phyloP scores from a whole-genome alignment of 2,329 filamentous ascomycete genomes.

The Ilyonectria sp. region DNA sequence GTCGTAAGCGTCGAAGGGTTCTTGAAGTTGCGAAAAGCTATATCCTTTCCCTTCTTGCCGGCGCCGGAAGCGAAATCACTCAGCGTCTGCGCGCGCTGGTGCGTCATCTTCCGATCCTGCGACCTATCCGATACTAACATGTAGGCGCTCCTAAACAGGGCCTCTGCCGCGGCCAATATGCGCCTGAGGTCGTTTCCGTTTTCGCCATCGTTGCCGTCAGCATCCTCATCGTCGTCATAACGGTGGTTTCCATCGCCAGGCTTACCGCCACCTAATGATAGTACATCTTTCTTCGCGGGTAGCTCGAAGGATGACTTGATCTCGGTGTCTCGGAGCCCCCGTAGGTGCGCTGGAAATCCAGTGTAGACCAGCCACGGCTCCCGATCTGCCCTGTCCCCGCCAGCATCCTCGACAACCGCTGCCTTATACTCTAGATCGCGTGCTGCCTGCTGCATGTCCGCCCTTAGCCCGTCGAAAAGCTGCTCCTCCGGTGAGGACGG shows the following conservation, averaged over 20 bases:
- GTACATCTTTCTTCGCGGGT: neutral
- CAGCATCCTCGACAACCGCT: constrained; percentile 1
- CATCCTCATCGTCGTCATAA: too few species aligned
- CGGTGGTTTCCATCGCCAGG: too few species aligned
- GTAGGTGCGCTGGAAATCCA: constrained; percentile 11
- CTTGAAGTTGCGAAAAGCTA: too few species aligned
- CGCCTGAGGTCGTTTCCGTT: neutral
- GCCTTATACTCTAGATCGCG: constrained; percentile 9
- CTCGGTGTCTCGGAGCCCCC: constrained; percentile 11
- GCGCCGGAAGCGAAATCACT: too few species aligned
- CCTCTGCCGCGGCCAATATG: neutral
- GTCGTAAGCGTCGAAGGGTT: neutral
- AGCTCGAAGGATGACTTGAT: constrained; percentile 15
- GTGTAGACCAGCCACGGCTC: constrained; percentile 15
- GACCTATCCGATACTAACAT: constrained; percentile 6
- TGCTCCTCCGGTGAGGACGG: too few species aligned
- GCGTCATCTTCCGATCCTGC: constrained; percentile 20
- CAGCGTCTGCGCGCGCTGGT: constrained; percentile 4
- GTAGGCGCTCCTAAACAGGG: neutral
- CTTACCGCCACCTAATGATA: too few species aligned
- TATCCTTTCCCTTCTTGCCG: too few species aligned
- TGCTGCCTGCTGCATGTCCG: constrained; percentile 7
- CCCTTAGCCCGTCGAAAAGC: too few species aligned
- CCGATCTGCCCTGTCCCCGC: neutral
- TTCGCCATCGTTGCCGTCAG: neutral